Conservation (phyloP, 106 monocot genomes). For the Dactylorhiza incarnata region DNA sequence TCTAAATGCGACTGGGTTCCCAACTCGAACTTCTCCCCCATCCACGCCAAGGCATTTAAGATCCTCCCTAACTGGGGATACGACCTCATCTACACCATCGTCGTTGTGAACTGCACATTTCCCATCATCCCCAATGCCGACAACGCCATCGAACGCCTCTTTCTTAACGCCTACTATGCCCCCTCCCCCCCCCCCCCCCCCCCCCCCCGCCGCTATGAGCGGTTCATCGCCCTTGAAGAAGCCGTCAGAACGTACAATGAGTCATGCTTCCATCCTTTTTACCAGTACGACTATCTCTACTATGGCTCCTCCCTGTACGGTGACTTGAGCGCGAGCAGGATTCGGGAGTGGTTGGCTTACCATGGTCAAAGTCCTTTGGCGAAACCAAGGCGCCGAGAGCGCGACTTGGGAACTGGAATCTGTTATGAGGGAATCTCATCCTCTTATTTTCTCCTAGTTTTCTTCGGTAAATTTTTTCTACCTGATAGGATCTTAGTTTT, state of each 20-base stretch:
- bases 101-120: slow-evolving; percentile 76
- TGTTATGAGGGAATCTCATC: too few species aligned
- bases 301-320: slow-evolving; percentile 70
- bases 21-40: slow-evolving; percentile 9
- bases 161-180: slow-evolving; percentile 29
- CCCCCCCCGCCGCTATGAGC: slow-evolving; percentile 20
- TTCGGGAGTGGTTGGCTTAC: slow-evolving; percentile 75
- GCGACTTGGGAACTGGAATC: slow-evolving; percentile 34
- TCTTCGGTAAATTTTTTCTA: too few species aligned
- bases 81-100: slow-evolving; percentile 68
- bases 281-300: slow-evolving; percentile 53
- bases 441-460: too few species aligned
- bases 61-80: slow-evolving; percentile 82
- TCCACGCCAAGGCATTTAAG: slow-evolving; percentile 15
- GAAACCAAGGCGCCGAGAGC: slow-evolving; percentile 50
- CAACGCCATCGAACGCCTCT: slow-evolving; percentile 33
- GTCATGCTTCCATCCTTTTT: slow-evolving; percentile 17
- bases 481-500: too few species aligned
- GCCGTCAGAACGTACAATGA: slow-evolving; percentile 17
- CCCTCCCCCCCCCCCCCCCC: too few species aligned
- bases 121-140: slow-evolving; percentile 16
- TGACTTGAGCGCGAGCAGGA: slow-evolving; percentile 46
- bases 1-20: slow-evolving; percentile 46
- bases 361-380: slow-evolving; percentile 50
- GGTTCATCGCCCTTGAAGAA: slow-evolving; percentile 42